Percentiles rank a stretch among this genome's conserved stretches.
Evolutionary conservation across 2,329 filamentous ascomycete genomes (phyloP).

Genomic region (Drechslerella coelobrocha): DNA sequence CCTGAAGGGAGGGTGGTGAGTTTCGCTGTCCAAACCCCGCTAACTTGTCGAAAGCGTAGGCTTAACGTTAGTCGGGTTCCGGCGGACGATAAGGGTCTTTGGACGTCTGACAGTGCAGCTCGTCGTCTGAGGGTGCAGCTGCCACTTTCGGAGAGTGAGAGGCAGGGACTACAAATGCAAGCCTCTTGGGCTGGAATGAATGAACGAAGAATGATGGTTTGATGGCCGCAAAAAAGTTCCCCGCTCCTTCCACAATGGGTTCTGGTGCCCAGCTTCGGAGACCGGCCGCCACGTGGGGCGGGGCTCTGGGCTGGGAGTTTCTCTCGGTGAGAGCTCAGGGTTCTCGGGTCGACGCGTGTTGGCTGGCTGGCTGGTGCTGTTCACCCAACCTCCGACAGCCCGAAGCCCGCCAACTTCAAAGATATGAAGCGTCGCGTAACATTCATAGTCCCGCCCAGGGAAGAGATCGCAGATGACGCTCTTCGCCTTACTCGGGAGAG

Average conservation of each 20-base stretch:
- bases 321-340: not conserved
- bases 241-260: slow-evolving; percentile 21
- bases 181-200: too few relatives aligned
- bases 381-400: slow-evolving; percentile 10
- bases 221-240: slow-evolving; percentile 12
- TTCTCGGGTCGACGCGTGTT: slow-evolving; percentile 4
- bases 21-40: not conserved
- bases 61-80: too few relatives aligned
- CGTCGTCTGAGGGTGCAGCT: not conserved
- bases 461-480: slow-evolving; percentile 28
- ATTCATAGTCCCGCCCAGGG: slow-evolving; percentile 30
- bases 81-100: not conserved
- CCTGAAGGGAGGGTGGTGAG: not conserved
- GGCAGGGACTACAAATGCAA: too few relatives aligned
- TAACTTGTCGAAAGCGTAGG: not conserved
- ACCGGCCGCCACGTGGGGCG: slow-evolving; percentile 27
- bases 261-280: slow-evolving; percentile 26
- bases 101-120: not conserved
- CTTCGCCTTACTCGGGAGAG: slow-evolving; percentile 28
- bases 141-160: not conserved
- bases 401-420: slow-evolving; percentile 3
- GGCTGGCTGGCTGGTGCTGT: not conserved
- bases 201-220: not conserved
- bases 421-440: slow-evolving; percentile 48
- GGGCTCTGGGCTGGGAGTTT: slow-evolving; percentile 4